Evolutionary conservation across 805 yeast species (phyloP), one percentile per base, ranked within the genome.

Genomic region (Clavispora fructus): DNA sequence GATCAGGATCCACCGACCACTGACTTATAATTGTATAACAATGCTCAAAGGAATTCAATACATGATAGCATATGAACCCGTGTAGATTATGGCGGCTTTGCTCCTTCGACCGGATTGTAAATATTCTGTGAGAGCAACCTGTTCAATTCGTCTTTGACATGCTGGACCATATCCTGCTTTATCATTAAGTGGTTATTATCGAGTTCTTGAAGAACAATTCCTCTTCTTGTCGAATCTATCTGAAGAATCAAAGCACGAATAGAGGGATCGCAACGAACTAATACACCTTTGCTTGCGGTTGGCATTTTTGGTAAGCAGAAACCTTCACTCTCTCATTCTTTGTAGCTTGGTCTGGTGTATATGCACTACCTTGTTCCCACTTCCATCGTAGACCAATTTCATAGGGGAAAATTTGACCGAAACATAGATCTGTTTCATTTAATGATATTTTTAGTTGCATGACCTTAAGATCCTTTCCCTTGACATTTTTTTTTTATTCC

Each of bases 151-250:
- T 67, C 71, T 55, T 90, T 92, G 41, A 92, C 83, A 58, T 73
- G 82, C 23, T 80, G 83, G 2, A 92, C 87, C 65, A 83, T 86
- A 33, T 79, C 77, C 29, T 84, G 85, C 54, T 87, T 92, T 27
- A 92, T 85, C 50, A 94, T 71, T 16, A 92, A 65, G 64, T 94
- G 98, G 1, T 94, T 87, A 40, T 91, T 97, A 61, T 94, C 98
- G 37, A 92, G 74, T 56, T 94, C 98, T 64, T 85, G 82, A 23
- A 72, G 54, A 1, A 69, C 69, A 2, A 94, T 83, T 54, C 90
- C 95, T 48, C 87, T 85, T 32, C 75, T 68, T 26, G 80, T 79
- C 0, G 88, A 69, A 63, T 94, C 98, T 38, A 92, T 85, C 61
- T 83, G 85, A 19, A 92, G 67, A 2, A 92, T 87, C 41, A 92